Percentiles rank a stretch among this genome's conserved stretches.
phyloP scores from a whole-genome alignment of 2,329 filamentous ascomycete genomes.

The Phyllosticta citriasiana region DNA sequence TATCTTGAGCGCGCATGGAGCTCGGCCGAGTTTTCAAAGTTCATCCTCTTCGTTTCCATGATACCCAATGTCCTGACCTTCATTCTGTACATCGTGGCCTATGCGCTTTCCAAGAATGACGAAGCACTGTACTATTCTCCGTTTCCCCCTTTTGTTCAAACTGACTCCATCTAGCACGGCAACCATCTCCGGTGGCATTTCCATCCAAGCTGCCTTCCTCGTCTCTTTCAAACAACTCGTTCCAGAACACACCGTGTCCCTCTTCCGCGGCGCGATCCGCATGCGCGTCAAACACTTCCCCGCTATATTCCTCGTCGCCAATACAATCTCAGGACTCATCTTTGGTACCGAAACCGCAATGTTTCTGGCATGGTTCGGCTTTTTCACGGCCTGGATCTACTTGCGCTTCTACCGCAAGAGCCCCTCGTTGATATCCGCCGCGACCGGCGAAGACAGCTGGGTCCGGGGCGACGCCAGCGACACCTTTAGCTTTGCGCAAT shows the following conservation, averaged over 20 bases:
- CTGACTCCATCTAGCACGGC: slow-evolving; percentile 46
- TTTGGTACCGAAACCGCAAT: slow-evolving; percentile 66
- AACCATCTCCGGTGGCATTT: slow-evolving; percentile 78
- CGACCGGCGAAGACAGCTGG: slow-evolving; percentile 40
- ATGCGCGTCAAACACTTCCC: slow-evolving; percentile 77
- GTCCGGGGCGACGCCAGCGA: slow-evolving; percentile 89
- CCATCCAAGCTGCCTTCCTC: slow-evolving; percentile 85
- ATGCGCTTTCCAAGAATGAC: slow-evolving; percentile 56
- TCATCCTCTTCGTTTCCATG: slow-evolving; percentile 65
- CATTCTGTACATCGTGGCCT: slow-evolving; percentile 62
- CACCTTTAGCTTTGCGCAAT: slow-evolving; percentile 90
- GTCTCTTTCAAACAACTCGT: slow-evolving; percentile 97
- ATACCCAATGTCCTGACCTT: slow-evolving; percentile 74
- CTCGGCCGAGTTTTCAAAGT: slow-evolving; percentile 82
- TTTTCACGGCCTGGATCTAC: slow-evolving; percentile 88
- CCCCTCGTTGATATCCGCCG: slow-evolving; percentile 44
- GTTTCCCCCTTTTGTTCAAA: background rate
- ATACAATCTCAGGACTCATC: slow-evolving; percentile 54
- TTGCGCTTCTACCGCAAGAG: slow-evolving; percentile 85
- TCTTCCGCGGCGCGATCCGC: slow-evolving; percentile 80
- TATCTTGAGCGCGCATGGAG: slow-evolving; percentile 97
- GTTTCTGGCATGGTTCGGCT: slow-evolving; percentile 69
- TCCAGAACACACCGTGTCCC: slow-evolving; percentile 89
- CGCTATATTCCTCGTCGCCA: slow-evolving; percentile 64
- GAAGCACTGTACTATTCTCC: slow-evolving; percentile 53